Base-by-base conservation (phyloP, 176 grass and related monocot species). In the Areca catechu region DNA sequence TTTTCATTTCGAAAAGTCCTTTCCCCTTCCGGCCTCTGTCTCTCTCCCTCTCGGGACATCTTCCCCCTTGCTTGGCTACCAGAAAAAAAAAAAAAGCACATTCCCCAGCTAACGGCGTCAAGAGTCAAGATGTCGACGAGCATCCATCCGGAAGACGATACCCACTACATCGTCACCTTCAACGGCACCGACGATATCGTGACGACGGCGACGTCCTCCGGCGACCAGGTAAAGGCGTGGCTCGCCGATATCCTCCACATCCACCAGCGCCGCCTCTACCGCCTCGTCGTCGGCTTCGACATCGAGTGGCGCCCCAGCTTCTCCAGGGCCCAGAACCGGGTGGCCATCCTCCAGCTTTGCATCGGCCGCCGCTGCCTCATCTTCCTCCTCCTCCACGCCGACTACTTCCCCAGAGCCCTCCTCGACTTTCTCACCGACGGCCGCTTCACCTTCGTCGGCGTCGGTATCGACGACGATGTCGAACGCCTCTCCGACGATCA, bases 311-410 rank as follows among this genome's bases (percentile, higher is more conserved):
- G 76, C 47, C 23, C 73, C 2, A 73, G 37, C 66, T 5, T 4
- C 67, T 1, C 4, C 0, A 20, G 4, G 12, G 56, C 7, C 16
- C 19, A 24, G 0, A 17, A 83, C n/a, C 65, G 22, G 1, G 51
- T 80, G 19, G 79, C 79, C 15, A 51, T 89, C 6, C 76, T 95
- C 58, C 90, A 89, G 73, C 68, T 95, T 62, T 95, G 85, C 76
- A 76, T 89, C 47, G 76, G 73, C 37, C 53, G 14, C 5, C 65
- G 76, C 22, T 81, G 79, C 63, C 85, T 95, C 54, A 3, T 95
- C 48, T 89, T 81, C 66, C 75, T 70, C 62, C 16, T 83, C 58
- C 0, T 63, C 4, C 72, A 78, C 43, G 68, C 66, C 20, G 73
- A 73, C 57, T 49, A 18, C 27, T 4, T 80, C 64, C 82, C 85